Base-by-base conservation (phyloP, 2,329 filamentous ascomycete genomes). In the Escovopsis sp. region DNA sequence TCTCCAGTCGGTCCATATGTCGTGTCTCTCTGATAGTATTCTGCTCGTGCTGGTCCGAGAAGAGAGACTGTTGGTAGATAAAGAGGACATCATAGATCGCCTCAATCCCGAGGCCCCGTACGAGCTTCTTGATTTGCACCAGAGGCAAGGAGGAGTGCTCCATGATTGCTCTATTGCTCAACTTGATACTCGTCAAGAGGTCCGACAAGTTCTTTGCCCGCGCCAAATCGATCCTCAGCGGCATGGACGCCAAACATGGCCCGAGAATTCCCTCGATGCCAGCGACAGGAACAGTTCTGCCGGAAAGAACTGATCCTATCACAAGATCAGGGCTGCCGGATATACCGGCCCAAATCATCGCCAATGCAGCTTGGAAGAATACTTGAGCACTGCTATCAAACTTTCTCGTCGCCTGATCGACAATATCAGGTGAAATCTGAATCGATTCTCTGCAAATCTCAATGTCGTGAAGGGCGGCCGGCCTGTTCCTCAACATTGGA, bases 271-370 rank as follows among this genome's bases (percentile, higher is more conserved):
- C 65, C 48, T 94, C 85, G 32, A 94, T 75, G 0, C 70, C 74
- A 4, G 68, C 55, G 3, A 94, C 57, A 0, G 84, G 74, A n/a
- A 87, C 59, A 2, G 82, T 85, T 43, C 88, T 72, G 2, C 87
- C 87, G 9, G 87, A 94, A 11, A 83, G 82, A 4, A 94, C 84
- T 2, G 77, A 81, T 1, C 88, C 88, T 34, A 94, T 73, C 0
- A 79, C 66, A 2, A 88, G 64, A 55, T 94, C 85, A 0, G 68
- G 56, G 1, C 63, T 66, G 3, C 82, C 84, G 3, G 74, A 57
- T 45, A 91, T 76, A 0, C 70, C 68, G 12, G 71, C 67, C 57
- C 88, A 73, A 0, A 93, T 57, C 55, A 81, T 75, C 1, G 72
- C 65, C 43, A 85, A 63, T 0, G 81, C 77, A 7, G 82, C 75